Base-by-base conservation (phyloP, 345 rosid genomes). In the Camelina hispida region DNA sequence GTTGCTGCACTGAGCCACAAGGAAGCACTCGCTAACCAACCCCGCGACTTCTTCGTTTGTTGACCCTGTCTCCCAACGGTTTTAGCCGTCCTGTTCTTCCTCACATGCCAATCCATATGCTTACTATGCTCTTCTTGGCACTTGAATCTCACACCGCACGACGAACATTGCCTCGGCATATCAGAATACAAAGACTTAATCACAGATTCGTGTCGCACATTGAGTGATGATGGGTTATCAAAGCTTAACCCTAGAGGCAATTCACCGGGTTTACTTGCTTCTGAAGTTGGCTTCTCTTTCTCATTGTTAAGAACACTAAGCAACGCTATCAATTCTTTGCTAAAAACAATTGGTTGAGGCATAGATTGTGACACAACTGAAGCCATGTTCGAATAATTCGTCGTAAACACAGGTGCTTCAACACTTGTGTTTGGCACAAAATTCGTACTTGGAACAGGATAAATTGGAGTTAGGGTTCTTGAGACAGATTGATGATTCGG, bases 31-130 rank as follows among this genome's bases (percentile, higher is more conserved):
- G 53, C 66, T 10, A 60, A 79, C 82, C 82, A 80, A 2, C 12
- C 61, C 0, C 78, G 76, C 0, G 80, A 78, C 7, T 13, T 28
- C 25, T 23, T 42, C 4, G 37, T 57, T 7, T 52, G 61, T 30
- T 63, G 58, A 7, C 14, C 70, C 3, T 0, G 0, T 61, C 68
- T 71, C 8, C 51, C 35, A 8, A 51, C 51, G 20, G n/a, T 0
- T 35, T 48, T 76, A 0, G 20, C 35, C n/a, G 9, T 56, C 7
- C 82, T 60, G 72, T 84, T 84, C 79, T 75, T 84, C 68, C 28
- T 73, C 9, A 75, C 81, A 43, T 79, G 87, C 86, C 86, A 82
- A 28, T 84, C 87, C 87, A 84, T 82, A 9, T 82, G 86, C 0
- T 43, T 77, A 2, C 82, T 76, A 16, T 84, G 85, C 2, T 82